Base-by-base conservation (phyloP, 2,329 filamentous ascomycete species). In the Curvularia hawaiiensis region DNA sequence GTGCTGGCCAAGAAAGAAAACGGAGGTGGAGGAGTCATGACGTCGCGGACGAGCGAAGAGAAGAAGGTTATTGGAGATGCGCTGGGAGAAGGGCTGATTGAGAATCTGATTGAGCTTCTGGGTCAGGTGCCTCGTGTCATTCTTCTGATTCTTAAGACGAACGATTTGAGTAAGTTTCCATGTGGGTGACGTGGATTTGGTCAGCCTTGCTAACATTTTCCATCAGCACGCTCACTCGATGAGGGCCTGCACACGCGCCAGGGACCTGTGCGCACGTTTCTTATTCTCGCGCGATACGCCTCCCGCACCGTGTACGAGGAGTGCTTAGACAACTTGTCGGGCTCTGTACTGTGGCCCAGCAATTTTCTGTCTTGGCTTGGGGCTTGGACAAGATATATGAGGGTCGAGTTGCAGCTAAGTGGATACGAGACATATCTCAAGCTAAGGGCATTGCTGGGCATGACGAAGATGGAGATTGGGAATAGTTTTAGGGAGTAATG, bases 141-240 rank as follows among this genome's bases (percentile, higher is more conserved):
- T 53, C 83, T 99, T 12, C 82, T 99, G 28, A 98, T 99, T 65
- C 83, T 99, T 61, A 99, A 99, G 80, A 99, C 95, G 2, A 99
- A 99, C 75, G 95, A 99, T 78, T 81, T 99, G 39, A 99, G 82
- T 85, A 78, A 72, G 82, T 77, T 38, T n/a, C 20, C 24, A n/a
- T 45, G 3, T 45, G 18, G n/a, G n/a, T 6, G 9, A 33, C 46
- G 3, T 9, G 6, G 4, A 10, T 47, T 30, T 24, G 41, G 22
- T 20, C 22, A 51, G 30, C 10, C 11, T 22, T 18, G 43, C 60
- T 68, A 50, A 70, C 57, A 16, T 28, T 52, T 58, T n/a, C n/a
- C 30, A 38, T 47, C 58, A 85, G 83, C 95, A 16, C 88, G 95
- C 63, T 95, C 90, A 68, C 84, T 99, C 18, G 95, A 99, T 74